Conservation (phyloP, 257 asterid species). For the Scutellaria galericulata region DNA sequence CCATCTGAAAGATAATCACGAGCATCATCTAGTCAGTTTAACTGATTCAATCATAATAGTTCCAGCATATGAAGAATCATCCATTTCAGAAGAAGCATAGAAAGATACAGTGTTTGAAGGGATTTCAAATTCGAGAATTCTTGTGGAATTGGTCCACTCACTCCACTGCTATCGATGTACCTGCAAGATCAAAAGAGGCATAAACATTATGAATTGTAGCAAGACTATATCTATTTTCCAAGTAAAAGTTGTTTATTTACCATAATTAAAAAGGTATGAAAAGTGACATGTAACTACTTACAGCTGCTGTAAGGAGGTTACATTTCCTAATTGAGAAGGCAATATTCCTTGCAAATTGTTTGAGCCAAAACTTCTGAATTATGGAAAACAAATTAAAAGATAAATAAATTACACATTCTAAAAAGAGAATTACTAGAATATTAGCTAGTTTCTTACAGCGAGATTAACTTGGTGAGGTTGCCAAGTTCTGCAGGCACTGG, state of each 20-base stretch:
- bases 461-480: conserved; percentile 48
- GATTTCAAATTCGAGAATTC: conserved; percentile 57
- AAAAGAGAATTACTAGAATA: conserved; percentile 3
- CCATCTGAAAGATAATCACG: conserved; percentile 53
- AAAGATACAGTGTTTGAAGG: conserved; percentile 49
- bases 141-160: conserved; percentile 65
- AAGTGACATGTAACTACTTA: conserved; percentile 28
- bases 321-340: conserved; percentile 53
- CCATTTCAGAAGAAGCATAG: conserved; percentile 24
- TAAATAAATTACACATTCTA: neutral
- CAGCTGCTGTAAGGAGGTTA: conserved; percentile 59
- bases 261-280: conserved; percentile 9
- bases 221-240: conserved; percentile 1
- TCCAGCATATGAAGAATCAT: neutral
- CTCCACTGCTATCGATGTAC: conserved; percentile 73
- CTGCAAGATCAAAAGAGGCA: conserved; percentile 38
- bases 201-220: conserved; percentile 14
- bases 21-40: conserved; percentile 10
- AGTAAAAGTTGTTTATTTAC: neutral
- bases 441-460: conserved; percentile 48
- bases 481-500: conserved; percentile 62
- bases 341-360: conserved; percentile 59
- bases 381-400: neutral
- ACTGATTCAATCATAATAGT: neutral
- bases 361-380: conserved; percentile 61